Percentiles rank a stretch among this genome's conserved stretches.
Evolutionary conservation across 1,284 basidiomycete species (phyloP).

Genomic region (Megacollybia platyphylla): DNA sequence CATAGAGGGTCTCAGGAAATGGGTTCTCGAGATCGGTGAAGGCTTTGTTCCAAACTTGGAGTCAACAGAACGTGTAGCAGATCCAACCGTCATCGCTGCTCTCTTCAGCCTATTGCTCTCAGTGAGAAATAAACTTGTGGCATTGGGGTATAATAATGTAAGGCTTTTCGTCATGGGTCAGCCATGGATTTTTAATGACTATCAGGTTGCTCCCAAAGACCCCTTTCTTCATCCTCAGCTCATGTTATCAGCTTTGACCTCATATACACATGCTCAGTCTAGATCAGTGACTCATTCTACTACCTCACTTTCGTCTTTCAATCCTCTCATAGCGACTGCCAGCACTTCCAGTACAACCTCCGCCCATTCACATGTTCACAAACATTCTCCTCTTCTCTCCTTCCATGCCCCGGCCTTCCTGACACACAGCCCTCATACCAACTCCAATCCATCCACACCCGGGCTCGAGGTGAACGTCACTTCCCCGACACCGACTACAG

Average conservation of each 20-base stretch:
- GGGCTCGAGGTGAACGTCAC: slow-evolving; percentile 1
- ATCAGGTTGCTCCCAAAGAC: slow-evolving; percentile 51
- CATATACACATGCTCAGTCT: slow-evolving; percentile 12
- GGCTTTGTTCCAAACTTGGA: slow-evolving; percentile 41
- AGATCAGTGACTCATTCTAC: neutral
- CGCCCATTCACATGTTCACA: neutral
- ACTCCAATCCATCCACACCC: neutral
- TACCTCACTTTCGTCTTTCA: neutral
- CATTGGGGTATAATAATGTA: slow-evolving; percentile 31
- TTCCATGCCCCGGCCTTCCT: slow-evolving; percentile 5
- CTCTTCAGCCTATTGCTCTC: slow-evolving; percentile 56
- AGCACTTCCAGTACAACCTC: neutral
- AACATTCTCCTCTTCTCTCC: slow-evolving; percentile 5
- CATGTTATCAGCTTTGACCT: slow-evolving; percentile 31
- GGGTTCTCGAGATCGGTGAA: slow-evolving; percentile 54
- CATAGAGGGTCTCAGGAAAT: slow-evolving; percentile 51
- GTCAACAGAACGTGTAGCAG: slow-evolving; percentile 60
- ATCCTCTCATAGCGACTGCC: neutral
- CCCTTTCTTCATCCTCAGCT: slow-evolving; percentile 58
- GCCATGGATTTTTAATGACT: slow-evolving; percentile 1
- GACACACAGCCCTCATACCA: slow-evolving; percentile 4
- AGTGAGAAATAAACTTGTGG: slow-evolving; percentile 54
- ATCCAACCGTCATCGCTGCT: slow-evolving; percentile 55
- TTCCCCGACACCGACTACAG: slow-evolving; percentile 5
- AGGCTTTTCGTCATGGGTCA: slow-evolving; percentile 7